Evolutionary conservation across 164 flowering plant genomes (phyloP).

Genomic region (Tinospora cordifolia): DNA sequence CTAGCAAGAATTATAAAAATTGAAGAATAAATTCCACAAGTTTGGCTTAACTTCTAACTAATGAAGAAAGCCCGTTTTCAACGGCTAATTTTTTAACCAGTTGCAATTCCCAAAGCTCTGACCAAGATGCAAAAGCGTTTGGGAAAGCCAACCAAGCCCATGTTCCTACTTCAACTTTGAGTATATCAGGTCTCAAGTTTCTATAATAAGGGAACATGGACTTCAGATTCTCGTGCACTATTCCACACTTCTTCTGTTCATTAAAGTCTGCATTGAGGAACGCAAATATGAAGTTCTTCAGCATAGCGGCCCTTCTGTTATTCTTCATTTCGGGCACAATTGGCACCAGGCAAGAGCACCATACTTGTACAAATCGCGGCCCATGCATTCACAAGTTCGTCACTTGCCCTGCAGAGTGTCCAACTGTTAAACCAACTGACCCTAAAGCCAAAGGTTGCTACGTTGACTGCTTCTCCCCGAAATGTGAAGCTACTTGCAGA

Average conservation of each 20-base stretch:
- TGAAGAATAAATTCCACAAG: background rate
- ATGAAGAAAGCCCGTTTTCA: background rate
- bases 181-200: background rate
- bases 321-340: constrained; percentile 6
- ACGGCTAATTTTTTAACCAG: background rate
- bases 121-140: constrained; percentile 14
- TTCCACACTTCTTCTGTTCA: background rate
- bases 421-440: constrained; percentile 18
- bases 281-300: constrained; percentile 6
- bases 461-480: constrained; percentile 31
- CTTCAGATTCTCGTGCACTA: constrained; percentile 6
- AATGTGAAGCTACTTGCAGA: constrained; percentile 32
- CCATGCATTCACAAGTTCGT: constrained; percentile 20
- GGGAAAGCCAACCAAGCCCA: constrained; percentile 10
- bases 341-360: constrained; percentile 5
- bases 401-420: constrained; percentile 28
- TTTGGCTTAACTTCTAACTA: background rate
- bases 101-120: constrained; percentile 21
- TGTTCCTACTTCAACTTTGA: constrained; percentile 12
- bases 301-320: constrained; percentile 12
- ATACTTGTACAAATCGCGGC: constrained; percentile 18
- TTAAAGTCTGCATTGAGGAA: background rate
- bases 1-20: background rate
- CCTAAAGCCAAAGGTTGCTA: constrained; percentile 29
- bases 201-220: constrained; percentile 4